phyloP scores from a whole-genome alignment of 2,329 filamentous ascomycete genomes.

The Penicillium sclerotigenum region DNA sequence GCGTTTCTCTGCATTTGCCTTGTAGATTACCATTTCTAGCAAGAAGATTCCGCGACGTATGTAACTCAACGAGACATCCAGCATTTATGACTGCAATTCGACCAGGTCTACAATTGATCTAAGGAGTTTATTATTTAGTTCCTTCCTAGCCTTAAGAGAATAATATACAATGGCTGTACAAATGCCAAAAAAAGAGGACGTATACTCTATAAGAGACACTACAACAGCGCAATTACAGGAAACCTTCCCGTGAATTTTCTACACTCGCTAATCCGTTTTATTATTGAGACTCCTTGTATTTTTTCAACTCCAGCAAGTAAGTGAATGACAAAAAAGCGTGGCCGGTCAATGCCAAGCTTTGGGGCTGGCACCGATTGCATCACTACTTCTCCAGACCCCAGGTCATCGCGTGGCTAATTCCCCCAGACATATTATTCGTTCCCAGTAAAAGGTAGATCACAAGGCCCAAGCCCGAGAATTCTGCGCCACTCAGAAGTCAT shows the following conservation, averaged over 20 bases:
- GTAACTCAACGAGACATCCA: not conserved
- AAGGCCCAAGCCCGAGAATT: conserved; percentile 6
- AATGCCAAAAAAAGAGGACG: not conserved
- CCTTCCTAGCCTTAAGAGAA: not conserved
- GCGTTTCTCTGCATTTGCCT: not conserved
- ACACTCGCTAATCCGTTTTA: rapidly evolving
- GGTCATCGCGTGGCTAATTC: not conserved
- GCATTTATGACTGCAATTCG: not conserved
- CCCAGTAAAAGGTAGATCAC: conserved; percentile 9
- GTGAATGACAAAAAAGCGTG: not conserved
- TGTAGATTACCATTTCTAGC: not conserved
- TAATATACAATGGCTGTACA: not conserved
- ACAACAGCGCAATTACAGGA: not conserved
- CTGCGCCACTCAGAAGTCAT: conserved; percentile 11
- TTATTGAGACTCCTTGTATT: not conserved
- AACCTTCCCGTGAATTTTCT: not conserved
- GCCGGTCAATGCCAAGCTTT: conserved; percentile 1
- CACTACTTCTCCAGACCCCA: conserved; percentile 1
- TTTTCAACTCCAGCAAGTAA: not conserved
- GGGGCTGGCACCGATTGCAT: conserved; percentile 17
- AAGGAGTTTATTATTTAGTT: not conserved
- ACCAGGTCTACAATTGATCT: too few relatives aligned
- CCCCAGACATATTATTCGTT: conserved; percentile 4
- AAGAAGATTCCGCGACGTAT: not conserved
- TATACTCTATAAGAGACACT: not conserved